A percentile compares a stretch with the other conserved stretches of the same genome.
phyloP scores from a whole-genome alignment of 306 rosid species.

The Prunus padus region DNA sequence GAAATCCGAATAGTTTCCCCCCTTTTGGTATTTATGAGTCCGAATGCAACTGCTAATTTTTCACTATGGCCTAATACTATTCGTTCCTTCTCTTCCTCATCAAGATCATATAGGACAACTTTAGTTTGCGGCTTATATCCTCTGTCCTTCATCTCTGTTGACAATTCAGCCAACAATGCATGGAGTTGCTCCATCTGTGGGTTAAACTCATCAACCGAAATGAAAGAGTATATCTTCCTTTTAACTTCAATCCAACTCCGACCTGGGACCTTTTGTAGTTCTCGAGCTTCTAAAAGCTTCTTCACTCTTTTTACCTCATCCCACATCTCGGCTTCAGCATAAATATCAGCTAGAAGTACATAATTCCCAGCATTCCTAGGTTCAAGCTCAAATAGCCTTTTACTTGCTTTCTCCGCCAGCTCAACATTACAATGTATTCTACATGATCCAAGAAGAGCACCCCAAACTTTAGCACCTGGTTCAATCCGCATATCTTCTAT shows the following conservation, averaged over 20 bases:
- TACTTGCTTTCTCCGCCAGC: conserved; percentile 82
- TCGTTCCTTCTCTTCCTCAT: conserved; percentile 80
- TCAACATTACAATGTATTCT: conserved; percentile 79
- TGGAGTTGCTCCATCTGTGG: conserved; percentile 68
- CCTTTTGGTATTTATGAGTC: conserved; percentile 66
- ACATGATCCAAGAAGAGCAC: conserved; percentile 85
- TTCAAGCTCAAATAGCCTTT: conserved; percentile 70
- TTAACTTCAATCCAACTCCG: conserved; percentile 84
- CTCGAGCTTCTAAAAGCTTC: conserved; percentile 57
- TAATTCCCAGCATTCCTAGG: conserved; percentile 86
- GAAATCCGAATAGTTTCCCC: conserved; percentile 78
- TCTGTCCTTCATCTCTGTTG: conserved; percentile 68
- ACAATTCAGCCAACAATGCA: conserved; percentile 58
- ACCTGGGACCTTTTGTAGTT: conserved; percentile 74
- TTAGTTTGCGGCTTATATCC: conserved; percentile 70
- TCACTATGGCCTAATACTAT: conserved; percentile 85
- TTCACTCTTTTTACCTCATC: conserved; percentile 64
- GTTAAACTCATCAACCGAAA: conserved; percentile 60
- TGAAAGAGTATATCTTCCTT: conserved; percentile 66
- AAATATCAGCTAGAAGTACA: conserved; percentile 82
- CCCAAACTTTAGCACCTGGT: conserved; percentile 87
- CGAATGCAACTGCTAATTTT: conserved; percentile 89
- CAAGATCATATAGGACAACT: conserved; percentile 72
- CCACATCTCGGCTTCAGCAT: conserved; percentile 74
- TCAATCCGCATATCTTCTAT: conserved; percentile 69